Base-by-base conservation (phyloP, 192 early-diverging fungal genomes). In the Backusella australiensis region DNA sequence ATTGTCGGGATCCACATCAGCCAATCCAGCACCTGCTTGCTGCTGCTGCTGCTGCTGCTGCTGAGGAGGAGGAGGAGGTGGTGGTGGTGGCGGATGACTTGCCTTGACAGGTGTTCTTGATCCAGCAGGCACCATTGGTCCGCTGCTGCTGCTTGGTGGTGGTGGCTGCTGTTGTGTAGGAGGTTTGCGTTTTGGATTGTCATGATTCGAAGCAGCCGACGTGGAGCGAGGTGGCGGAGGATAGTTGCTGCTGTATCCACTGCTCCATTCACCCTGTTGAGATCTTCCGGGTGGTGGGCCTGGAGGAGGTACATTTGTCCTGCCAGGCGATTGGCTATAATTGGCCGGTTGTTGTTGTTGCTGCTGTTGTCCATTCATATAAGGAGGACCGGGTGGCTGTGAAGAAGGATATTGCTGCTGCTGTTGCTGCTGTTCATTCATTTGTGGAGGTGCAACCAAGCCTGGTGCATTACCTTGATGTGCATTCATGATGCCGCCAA, bases 1-100 rank as follows among this genome's bases (percentile, higher is more conserved):
- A 26, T 84, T 90, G 39, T 95, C 94, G 4, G 91, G 91, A 81
- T 95, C 93, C 74, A 96, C 86, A 73, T 94, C 94, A 32, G 89
- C 89, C 44, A 94, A 86, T 34, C 72, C 77, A 0, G 78, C 81
- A 34, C 78, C 67, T 67, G 77, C 70, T 26, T 59, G 21, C 53
- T 59, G 23, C 11, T 63, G 23, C 56, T 63, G 19, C 7, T 36
- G 19, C 19, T 41, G 32, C 42, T 44, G 42, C 42, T 44, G 42
- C 4, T 17, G 19, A 26, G 41, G 8, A 1, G 17, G 42, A 26
- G 70, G 21, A 1, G 38, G 38, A 0, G 44, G 42, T 0, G 38
- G 38, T 4, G 44, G 42, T n/a, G 38, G 29, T 19, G 70, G 56
- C 26, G 70, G 56, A 63, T 23, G 56, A 14, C n/a, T 63, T 8